Evolutionary conservation across 108 stramenopile species (phyloP).

Genomic region (Cyclotella sp.): DNA sequence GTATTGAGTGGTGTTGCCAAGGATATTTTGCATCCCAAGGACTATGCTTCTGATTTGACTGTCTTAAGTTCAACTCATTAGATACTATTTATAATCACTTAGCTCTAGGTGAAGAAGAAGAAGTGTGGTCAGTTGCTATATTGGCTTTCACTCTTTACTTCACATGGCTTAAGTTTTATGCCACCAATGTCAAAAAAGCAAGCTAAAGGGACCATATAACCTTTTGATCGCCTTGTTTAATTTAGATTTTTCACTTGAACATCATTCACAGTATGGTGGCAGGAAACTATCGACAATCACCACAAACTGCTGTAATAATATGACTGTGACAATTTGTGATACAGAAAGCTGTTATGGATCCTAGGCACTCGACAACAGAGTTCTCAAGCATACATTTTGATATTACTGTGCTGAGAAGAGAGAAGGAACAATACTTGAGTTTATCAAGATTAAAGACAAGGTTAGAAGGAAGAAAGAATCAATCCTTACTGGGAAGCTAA

Average conservation of each 20-base stretch:
- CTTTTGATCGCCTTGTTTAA: neutral
- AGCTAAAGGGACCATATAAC: neutral
- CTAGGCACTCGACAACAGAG: no score
- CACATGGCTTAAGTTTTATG: neutral
- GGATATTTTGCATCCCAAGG: slow-evolving; percentile 1
- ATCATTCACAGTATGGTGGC: neutral
- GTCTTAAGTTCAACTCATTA: neutral
- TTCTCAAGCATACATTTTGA: no score
- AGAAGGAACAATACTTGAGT: no score
- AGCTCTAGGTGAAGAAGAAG: no score
- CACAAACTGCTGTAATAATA: slow-evolving; percentile 2
- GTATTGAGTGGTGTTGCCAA: slow-evolving; percentile 6
- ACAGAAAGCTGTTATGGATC: no score
- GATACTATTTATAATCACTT: no score
- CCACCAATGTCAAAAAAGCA: slow-evolving; percentile 8
- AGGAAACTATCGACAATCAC: neutral
- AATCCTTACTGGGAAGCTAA: no score
- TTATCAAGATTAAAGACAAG: no score
- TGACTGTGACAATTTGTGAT: slow-evolving; percentile 17
- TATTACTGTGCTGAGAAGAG: no score
- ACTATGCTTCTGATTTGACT: slow-evolving; percentile 1
- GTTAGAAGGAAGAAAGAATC: no score
- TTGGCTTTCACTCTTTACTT: neutral
- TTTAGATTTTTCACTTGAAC: slow-evolving; percentile 10
- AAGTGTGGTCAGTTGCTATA: neutral